phyloP scores from a whole-genome alignment of 495 filamentous ascomycete species.

The Daldinia loculata region DNA sequence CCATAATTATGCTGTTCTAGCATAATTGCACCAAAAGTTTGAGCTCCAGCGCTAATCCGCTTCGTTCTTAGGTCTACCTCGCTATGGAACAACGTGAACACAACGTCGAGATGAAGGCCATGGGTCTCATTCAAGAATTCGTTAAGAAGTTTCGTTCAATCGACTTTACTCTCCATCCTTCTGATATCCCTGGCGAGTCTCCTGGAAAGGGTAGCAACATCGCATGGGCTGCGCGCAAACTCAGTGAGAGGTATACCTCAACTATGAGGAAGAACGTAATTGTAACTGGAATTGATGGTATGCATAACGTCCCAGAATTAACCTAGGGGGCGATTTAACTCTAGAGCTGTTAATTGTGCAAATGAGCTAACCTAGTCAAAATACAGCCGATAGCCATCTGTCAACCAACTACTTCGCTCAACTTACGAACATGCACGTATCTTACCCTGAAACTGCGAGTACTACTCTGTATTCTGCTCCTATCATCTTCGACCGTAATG shows the following conservation, averaged over 20 bases:
- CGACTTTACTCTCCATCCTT: slow-evolving; percentile 67
- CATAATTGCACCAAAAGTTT: neutral
- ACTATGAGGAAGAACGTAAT: slow-evolving; percentile 65
- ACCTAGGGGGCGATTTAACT: neutral
- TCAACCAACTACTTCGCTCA: slow-evolving; percentile 69
- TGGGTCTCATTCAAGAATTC: slow-evolving; percentile 61
- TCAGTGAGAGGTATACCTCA: slow-evolving; percentile 64
- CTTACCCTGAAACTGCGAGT: slow-evolving; percentile 60
- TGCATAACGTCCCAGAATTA: slow-evolving; percentile 28
- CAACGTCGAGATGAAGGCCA: slow-evolving; percentile 62
- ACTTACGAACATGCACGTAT: slow-evolving; percentile 66
- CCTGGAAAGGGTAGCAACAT: slow-evolving; percentile 75
- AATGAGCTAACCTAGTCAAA: slow-evolving; percentile 38
- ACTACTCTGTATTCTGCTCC: slow-evolving; percentile 71
- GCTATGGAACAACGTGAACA: slow-evolving; percentile 74
- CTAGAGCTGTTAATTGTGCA: neutral
- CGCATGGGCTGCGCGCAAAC: slow-evolving; percentile 69
- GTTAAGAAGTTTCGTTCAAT: slow-evolving; percentile 67
- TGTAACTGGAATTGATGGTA: slow-evolving; percentile 75
- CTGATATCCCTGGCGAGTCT: slow-evolving; percentile 67
- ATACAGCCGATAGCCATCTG: slow-evolving; percentile 73
- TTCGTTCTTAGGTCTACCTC: slow-evolving; percentile 64
- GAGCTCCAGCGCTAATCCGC: slow-evolving; percentile 9
- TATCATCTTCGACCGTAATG: slow-evolving; percentile 78
- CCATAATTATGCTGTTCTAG: neutral